Evolutionary conservation across 257 asterid genomes (phyloP).

Genomic region (Primulina tabacum): DNA sequence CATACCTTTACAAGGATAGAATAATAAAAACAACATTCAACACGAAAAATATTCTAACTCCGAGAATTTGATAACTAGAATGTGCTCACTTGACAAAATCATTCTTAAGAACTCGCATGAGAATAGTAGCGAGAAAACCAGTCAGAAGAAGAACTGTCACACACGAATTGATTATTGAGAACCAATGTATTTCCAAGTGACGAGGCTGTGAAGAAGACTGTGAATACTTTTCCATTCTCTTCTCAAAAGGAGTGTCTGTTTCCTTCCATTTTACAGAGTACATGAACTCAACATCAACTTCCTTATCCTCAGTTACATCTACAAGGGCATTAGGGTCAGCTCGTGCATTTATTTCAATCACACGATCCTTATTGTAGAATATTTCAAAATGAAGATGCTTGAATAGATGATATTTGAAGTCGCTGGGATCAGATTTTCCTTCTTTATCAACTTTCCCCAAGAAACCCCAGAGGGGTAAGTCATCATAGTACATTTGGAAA

Average conservation of each 20-base stretch:
- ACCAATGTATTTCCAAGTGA: slow-evolving; percentile 63
- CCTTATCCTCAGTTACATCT: slow-evolving; percentile 49
- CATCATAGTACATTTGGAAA: slow-evolving; percentile 64
- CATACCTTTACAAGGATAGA: slow-evolving; percentile 33
- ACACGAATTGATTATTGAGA: slow-evolving; percentile 59
- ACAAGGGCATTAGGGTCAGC: slow-evolving; percentile 52
- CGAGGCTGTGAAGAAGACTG: slow-evolving; percentile 53
- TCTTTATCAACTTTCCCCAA: slow-evolving; percentile 57
- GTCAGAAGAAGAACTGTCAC: slow-evolving; percentile 62
- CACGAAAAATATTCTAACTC: slow-evolving; percentile 12
- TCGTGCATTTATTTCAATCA: slow-evolving; percentile 40
- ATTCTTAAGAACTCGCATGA: slow-evolving; percentile 58
- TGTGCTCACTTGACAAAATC: slow-evolving; percentile 49
- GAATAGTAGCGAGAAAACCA: slow-evolving; percentile 57
- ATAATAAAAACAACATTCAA: background rate
- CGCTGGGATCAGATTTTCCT: slow-evolving; percentile 46
- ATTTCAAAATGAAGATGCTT: slow-evolving; percentile 45
- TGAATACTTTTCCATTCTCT: slow-evolving; percentile 57
- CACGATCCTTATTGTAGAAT: slow-evolving; percentile 36
- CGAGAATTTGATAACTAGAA: background rate
- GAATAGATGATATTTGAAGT: slow-evolving; percentile 40
- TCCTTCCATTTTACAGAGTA: slow-evolving; percentile 59
- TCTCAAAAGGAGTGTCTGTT: slow-evolving; percentile 47
- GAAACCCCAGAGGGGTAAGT: slow-evolving; percentile 64
- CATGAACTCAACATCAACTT: slow-evolving; percentile 45